Evolutionary conservation across 1,139 yeast genomes (phyloP).

Genomic region (Ogataea hybrid): DNA sequence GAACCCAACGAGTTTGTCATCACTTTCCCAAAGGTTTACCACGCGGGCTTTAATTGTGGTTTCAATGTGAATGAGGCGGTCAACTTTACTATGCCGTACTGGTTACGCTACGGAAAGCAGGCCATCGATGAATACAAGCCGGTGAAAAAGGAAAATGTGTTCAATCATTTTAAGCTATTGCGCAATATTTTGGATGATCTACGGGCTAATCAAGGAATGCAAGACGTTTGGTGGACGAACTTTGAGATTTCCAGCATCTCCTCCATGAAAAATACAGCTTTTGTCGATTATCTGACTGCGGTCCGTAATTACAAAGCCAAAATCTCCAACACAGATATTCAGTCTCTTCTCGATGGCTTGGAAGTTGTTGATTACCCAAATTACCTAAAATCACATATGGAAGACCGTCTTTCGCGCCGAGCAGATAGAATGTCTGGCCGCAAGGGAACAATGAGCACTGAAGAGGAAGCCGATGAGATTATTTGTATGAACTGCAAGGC

Average conservation of each 20-base stretch:
- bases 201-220: conserved; percentile 5
- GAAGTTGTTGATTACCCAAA: conserved; percentile 8
- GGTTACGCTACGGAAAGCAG: conserved; percentile 64
- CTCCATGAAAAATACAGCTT: conserved; percentile 16
- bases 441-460: conserved; percentile 6
- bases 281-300: conserved; percentile 15
- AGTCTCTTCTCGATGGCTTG: conserved; percentile 6
- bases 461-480: conserved; percentile 28
- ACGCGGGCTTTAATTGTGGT: conserved; percentile 78
- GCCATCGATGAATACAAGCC: conserved; percentile 55
- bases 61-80: conserved; percentile 80
- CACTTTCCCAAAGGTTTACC: conserved; percentile 76
- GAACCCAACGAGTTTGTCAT: conserved; percentile 74
- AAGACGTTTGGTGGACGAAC: conserved; percentile 2
- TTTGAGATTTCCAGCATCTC: conserved; percentile 3
- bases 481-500: conserved; percentile 33
- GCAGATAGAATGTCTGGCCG: conserved; percentile 12
- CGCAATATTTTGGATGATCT: conserved; percentile 26
- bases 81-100: conserved; percentile 66
- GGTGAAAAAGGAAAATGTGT: conserved; percentile 57
- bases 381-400: conserved; percentile 2
- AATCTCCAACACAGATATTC: conserved; percentile 3
- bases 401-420: conserved; percentile 3
- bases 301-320: conserved; percentile 12
- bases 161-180: conserved; percentile 36